phyloP scores from a whole-genome alignment of 2,329 filamentous ascomycete genomes.

The Calonectria pseudoturangicola region DNA sequence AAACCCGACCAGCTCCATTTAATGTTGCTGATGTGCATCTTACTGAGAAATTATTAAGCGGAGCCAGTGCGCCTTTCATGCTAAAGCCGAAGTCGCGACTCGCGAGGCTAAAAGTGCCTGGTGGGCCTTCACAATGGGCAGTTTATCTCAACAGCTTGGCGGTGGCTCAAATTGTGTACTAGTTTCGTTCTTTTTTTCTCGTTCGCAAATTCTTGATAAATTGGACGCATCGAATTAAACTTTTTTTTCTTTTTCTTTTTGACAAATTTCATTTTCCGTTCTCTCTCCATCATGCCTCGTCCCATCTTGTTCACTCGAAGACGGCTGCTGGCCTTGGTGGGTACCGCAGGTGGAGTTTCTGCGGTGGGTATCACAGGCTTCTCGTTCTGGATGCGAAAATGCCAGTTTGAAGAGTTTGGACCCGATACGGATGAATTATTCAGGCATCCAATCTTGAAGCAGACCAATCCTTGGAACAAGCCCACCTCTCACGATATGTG shows the following conservation, averaged over 20 bases:
- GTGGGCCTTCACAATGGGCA: neutral
- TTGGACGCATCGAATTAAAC: no score
- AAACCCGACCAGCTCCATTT: neutral
- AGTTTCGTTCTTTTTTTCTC: neutral
- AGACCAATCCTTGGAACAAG: conserved; percentile 49
- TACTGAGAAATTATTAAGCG: neutral
- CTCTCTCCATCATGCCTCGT: conserved; percentile 9
- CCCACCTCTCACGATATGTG: conserved; percentile 46
- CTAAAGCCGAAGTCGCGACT: conserved; percentile 16
- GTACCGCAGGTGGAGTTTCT: conserved; percentile 26
- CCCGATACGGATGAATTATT: conserved; percentile 40
- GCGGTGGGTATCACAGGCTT: conserved; percentile 34
- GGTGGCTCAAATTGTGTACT: neutral
- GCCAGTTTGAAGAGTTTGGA: conserved; percentile 48
- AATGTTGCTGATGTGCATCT: neutral
- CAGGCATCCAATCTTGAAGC: conserved; percentile 38
- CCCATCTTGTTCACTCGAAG: neutral
- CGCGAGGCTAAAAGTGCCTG: neutral
- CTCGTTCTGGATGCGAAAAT: conserved; percentile 46
- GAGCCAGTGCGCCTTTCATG: neutral
- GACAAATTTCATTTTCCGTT: neutral
- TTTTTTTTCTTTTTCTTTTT: no score
- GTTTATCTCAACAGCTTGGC: neutral
- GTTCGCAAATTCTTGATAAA: neutral
- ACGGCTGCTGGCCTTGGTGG: conserved; percentile 22